phyloP scores from a whole-genome alignment of 2,329 filamentous ascomycete species.

The Cordyceps fumosorosea region DNA sequence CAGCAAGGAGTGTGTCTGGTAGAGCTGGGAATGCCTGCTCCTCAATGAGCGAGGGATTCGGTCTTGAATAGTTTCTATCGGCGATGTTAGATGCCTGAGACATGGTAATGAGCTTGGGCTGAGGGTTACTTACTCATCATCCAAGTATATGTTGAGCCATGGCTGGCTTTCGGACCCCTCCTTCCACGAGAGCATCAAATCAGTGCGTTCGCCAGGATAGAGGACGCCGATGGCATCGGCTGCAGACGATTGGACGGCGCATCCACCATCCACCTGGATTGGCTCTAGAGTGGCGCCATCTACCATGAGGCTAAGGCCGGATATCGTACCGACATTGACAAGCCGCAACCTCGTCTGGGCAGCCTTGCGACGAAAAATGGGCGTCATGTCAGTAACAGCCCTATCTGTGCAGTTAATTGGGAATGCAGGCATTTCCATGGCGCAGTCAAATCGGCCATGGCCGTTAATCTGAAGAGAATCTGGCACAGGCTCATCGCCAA shows the following conservation, averaged over 20 bases:
- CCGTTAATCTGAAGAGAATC: constrained; percentile 31
- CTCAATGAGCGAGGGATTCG: constrained; percentile 15
- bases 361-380: constrained; percentile 15
- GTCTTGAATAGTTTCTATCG: constrained; percentile 19
- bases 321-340: constrained; percentile 20
- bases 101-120: neutral
- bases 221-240: constrained; percentile 19
- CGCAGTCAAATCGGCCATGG: constrained; percentile 24
- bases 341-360: constrained; percentile 16
- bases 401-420: constrained; percentile 18
- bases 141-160: constrained; percentile 20
- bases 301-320: constrained; percentile 17
- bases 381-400: constrained; percentile 10
- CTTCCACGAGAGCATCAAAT: constrained; percentile 18
- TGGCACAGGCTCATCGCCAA: constrained; percentile 36
- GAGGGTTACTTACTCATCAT: constrained; percentile 19
- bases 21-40: constrained; percentile 11
- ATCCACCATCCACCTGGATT: constrained; percentile 19
- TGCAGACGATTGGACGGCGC: constrained; percentile 12
- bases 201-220: constrained; percentile 21
- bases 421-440: constrained; percentile 22
- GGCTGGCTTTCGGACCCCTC: neutral
- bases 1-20: neutral
- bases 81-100: neutral
- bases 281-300: constrained; percentile 19